A percentile compares a stretch with the other conserved stretches of the same genome.
Conservation (phyloP, 2,329 filamentous ascomycete species). For the Aspergillus fumigatiaffinis region DNA sequence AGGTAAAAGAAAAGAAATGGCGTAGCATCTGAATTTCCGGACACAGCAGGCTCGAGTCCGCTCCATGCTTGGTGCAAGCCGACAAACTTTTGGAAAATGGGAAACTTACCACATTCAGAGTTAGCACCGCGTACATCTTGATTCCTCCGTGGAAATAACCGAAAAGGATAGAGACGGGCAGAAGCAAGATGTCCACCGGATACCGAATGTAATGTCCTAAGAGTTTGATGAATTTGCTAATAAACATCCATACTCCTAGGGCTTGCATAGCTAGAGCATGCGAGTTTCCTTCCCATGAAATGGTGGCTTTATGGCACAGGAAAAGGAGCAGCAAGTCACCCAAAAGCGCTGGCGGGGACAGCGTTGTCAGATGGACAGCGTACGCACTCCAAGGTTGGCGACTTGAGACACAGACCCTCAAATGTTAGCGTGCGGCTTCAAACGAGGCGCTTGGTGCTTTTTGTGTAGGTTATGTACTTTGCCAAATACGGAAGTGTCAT, state of each 20-base stretch:
- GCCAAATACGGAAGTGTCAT: constrained; percentile 7
- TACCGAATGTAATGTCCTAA: constrained; percentile 81
- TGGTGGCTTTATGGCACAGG: constrained; percentile 66
- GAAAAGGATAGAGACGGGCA: constrained; percentile 83
- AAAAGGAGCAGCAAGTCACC: constrained; percentile 71
- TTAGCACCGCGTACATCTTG: constrained; percentile 83
- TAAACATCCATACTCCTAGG: constrained; percentile 72
- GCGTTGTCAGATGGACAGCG: constrained; percentile 85
- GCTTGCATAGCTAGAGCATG: constrained; percentile 57
- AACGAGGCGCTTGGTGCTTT: constrained; percentile 6
- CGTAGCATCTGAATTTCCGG: not conserved
- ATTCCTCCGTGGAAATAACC: constrained; percentile 91
- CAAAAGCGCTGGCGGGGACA: constrained; percentile 80
- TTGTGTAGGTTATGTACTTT: constrained; percentile 7
- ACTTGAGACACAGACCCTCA: constrained; percentile 45
- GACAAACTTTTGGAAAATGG: not conserved
- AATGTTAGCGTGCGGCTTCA: constrained; percentile 23
- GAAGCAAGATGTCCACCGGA: constrained; percentile 72
- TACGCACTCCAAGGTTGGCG: constrained; percentile 93
- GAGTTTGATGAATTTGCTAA: constrained; percentile 89
- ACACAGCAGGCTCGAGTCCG: constrained; percentile 2
- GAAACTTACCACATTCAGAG: constrained; percentile 72
- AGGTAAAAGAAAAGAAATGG: not conserved
- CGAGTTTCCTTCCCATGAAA: constrained; percentile 53
- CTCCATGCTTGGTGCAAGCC: not conserved